Conservation (phyloP, 1,284 basidiomycete genomes). For the Ceratobasidium sp. region DNA sequence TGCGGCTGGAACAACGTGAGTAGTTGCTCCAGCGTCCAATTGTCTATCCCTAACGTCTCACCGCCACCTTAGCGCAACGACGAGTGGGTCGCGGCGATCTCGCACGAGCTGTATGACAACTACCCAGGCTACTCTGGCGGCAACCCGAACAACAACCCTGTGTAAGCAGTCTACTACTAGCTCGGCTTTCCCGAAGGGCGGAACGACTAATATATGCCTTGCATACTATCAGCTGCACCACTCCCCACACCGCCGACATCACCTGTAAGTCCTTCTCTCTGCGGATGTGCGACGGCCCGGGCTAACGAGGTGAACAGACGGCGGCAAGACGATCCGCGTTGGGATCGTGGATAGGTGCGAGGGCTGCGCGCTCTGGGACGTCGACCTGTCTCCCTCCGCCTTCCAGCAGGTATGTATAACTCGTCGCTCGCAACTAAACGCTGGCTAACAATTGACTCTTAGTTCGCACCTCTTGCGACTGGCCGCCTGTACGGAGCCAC, state of each 20-base stretch:
- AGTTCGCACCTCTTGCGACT: conserved; percentile 32
- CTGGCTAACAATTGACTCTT: background rate
- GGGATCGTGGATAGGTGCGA: conserved; percentile 37
- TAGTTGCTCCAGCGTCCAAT: background rate
- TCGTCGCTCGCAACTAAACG: background rate
- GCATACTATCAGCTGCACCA: background rate
- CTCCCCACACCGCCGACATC: background rate
- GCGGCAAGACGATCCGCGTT: conserved; percentile 36
- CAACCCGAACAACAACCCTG: conserved; percentile 44
- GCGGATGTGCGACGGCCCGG: background rate
- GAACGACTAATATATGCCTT: background rate
- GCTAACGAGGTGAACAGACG: conserved; percentile 4
- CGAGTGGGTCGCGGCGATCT: conserved; percentile 36
- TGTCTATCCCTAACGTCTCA: background rate
- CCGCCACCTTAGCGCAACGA: background rate
- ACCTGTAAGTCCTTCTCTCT: background rate
- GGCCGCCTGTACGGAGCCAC: conserved; percentile 39
- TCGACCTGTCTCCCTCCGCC: conserved; percentile 36
- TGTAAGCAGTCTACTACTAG: conserved; percentile 12
- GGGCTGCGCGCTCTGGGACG: conserved; percentile 32
- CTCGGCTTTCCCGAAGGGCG: no score
- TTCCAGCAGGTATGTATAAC: conserved; percentile 34
- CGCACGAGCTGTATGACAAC: conserved; percentile 32
- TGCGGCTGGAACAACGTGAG: conserved; percentile 39
- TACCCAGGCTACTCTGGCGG: conserved; percentile 38